phyloP scores from a whole-genome alignment of 2,329 filamentous ascomycete species.

The Penicillium nordicum region DNA sequence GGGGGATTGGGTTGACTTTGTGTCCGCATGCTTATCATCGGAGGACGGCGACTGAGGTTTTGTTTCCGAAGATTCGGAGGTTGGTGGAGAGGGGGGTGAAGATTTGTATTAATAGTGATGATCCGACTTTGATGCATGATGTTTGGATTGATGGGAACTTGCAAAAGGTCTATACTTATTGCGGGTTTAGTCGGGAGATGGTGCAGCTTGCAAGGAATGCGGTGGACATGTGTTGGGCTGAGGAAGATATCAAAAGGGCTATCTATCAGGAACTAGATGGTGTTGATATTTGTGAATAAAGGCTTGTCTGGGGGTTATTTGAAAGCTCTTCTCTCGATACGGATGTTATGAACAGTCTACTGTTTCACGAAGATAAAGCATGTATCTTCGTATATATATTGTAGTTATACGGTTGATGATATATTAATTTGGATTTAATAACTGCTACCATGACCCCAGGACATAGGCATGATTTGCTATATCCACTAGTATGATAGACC shows the following conservation, averaged over 20 bases:
- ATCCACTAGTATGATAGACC: too few relatives aligned
- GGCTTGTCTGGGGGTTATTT: neutral
- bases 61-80: constrained; percentile 46
- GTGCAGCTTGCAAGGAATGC: constrained; percentile 42
- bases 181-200: constrained; percentile 46
- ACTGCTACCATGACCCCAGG: too few relatives aligned
- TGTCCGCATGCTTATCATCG: constrained; percentile 42
- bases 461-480: too few relatives aligned
- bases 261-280: constrained; percentile 16
- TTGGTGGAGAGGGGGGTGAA: constrained; percentile 47
- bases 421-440: too few relatives aligned
- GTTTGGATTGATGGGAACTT: constrained; percentile 51
- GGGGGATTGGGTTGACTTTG: constrained; percentile 40
- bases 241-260: constrained; percentile 35
- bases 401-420: too few relatives aligned
- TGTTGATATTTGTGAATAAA: constrained; percentile 3
- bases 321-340: neutral
- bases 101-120: constrained; percentile 49
- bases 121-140: constrained; percentile 51
- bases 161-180: constrained; percentile 44
- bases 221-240: constrained; percentile 50
- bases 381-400: too few relatives aligned
- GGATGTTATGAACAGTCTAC: neutral
- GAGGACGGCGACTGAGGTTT: constrained; percentile 42
- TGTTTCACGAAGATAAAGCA: too few relatives aligned